These are phyloP conservation scores for Aspergillus spinulosporus DNA, from an alignment of 2,329 filamentous ascomycete genomes.

Conservation along the genomic window DNA sequence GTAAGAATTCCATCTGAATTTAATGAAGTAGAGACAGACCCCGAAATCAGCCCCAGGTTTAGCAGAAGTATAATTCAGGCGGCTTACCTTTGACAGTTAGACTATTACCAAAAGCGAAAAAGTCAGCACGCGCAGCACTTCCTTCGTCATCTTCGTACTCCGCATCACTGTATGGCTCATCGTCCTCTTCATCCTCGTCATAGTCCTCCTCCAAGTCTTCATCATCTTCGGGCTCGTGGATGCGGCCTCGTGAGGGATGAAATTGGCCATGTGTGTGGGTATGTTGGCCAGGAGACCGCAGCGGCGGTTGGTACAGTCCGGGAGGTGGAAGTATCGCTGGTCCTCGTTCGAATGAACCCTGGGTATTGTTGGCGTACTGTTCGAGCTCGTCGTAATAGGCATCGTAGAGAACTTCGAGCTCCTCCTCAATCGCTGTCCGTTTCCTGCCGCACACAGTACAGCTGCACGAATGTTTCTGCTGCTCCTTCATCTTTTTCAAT, in stretches of 20 bases:
- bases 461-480: constrained; percentile 98
- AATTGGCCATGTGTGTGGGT: constrained; percentile 57
- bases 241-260: constrained; percentile 72
- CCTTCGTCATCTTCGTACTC: constrained; percentile 64
- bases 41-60: constrained; percentile 38
- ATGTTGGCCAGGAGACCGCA: constrained; percentile 58
- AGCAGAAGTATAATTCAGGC: constrained; percentile 14
- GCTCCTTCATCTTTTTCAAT: constrained; percentile 98
- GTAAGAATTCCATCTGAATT: constrained; percentile 84
- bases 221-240: constrained; percentile 60
- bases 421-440: constrained; percentile 94
- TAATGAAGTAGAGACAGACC: constrained; percentile 39
- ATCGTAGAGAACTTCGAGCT: constrained; percentile 95
- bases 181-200: constrained; percentile 70
- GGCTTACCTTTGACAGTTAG: constrained; percentile 80
- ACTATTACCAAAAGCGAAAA: constrained; percentile 97
- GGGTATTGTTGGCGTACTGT: constrained; percentile 87
- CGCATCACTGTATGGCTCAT: constrained; percentile 66
- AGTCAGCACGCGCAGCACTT: constrained; percentile 69
- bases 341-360: constrained; percentile 60
- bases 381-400: constrained; percentile 98
- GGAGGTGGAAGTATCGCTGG: constrained; percentile 69
- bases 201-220: constrained; percentile 56
- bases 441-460: constrained; percentile 97
- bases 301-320: constrained; percentile 60